Evolutionary conservation across 495 filamentous ascomycete genomes (phyloP), one percentile per base, ranked within the genome.

Genomic region (Achaetomiella virescens): DNA sequence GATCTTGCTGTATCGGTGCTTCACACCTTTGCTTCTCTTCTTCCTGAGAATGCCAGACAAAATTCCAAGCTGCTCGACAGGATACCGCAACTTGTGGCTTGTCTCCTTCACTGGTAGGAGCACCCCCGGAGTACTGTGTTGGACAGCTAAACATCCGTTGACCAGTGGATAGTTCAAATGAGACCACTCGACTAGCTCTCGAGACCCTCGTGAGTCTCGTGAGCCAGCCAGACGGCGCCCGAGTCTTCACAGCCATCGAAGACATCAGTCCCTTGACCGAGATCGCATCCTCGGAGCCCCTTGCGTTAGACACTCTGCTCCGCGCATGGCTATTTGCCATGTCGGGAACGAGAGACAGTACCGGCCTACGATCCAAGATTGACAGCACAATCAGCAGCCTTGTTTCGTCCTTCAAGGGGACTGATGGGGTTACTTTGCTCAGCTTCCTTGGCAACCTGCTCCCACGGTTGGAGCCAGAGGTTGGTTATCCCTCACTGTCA

Each of bases 1-100:
- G 80, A 81, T 55, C 62, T 87, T 14, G 81, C 81, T 2, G 78
- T 85, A 7, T 71, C 77, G 22, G 73, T 88, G 7, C 61, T 85
- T 6, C 78, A 84, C 56, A 80, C 80, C 0, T 87, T 86, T 45
- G 64, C 75, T 11, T 66, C 70, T 4, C 60, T 85, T 25, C 60
- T 87, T 6, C 76, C 79, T 0, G 70, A 74, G 5, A 64, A 67
- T 1, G 65, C 68, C 18, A 69, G 64, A 24, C 61, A 72, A 17
- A 68, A 81, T 47, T 52, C 58, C 20, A 77, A 66, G 41, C 55
- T 86, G 41, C 60, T 75, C 12, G 70, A 62, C 24, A 72, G 82
- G 56, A 78, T 78, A 66, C 75, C 73, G 10, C 68, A 67, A 40
- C 58, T 86, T 3, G 70, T 81, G 10, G 60, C 73, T 12, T 76